A percentile compares a stretch with the other conserved stretches of the same genome.
These are phyloP conservation scores for Aspergillus heteromorphus DNA, from an alignment of 495 filamentous ascomycete species.

Conservation along the genomic window DNA sequence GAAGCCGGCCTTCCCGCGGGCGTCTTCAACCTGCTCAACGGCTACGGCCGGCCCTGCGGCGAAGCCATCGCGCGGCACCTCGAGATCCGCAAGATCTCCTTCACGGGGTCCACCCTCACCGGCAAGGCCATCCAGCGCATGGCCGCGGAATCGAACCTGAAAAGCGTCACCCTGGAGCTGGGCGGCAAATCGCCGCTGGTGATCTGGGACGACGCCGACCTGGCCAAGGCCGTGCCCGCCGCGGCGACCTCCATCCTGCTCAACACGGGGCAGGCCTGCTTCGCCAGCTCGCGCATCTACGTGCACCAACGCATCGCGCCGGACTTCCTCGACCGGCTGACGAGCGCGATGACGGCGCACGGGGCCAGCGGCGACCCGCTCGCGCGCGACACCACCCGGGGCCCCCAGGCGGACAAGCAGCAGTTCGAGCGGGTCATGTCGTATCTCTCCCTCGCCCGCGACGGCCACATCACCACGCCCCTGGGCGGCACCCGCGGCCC, in stretches of 20 bases:
- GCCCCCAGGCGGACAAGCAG: background rate
- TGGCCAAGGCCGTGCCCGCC: conserved; percentile 12
- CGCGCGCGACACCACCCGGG: background rate
- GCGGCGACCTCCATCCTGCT: conserved; percentile 15
- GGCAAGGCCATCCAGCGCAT: conserved; percentile 18
- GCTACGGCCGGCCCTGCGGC: conserved; percentile 10
- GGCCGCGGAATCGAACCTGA: conserved; percentile 39
- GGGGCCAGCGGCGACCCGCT: background rate
- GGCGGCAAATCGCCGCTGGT: conserved; percentile 36
- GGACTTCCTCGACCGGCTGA: background rate
- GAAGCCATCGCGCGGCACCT: conserved; percentile 11
- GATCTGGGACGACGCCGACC: conserved; percentile 33
- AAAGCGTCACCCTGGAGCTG: conserved; percentile 35
- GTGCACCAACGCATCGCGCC: conserved; percentile 35
- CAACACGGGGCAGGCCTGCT: conserved; percentile 46
- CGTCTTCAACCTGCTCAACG: conserved; percentile 18
- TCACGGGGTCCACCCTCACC: conserved; percentile 19
- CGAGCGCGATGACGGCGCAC: background rate
- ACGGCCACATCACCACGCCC: conserved; percentile 7
- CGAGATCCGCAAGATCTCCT: conserved; percentile 15
- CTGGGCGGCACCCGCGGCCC: conserved; percentile 11
- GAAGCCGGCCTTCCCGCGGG: conserved; percentile 16
- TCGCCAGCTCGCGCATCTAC: conserved; percentile 43
- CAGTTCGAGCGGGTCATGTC: background rate
- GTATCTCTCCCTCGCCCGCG: conserved; percentile 12